Base-by-base conservation (phyloP, 768 basidiomycete genomes). In the Clitopilus hobsonii region DNA sequence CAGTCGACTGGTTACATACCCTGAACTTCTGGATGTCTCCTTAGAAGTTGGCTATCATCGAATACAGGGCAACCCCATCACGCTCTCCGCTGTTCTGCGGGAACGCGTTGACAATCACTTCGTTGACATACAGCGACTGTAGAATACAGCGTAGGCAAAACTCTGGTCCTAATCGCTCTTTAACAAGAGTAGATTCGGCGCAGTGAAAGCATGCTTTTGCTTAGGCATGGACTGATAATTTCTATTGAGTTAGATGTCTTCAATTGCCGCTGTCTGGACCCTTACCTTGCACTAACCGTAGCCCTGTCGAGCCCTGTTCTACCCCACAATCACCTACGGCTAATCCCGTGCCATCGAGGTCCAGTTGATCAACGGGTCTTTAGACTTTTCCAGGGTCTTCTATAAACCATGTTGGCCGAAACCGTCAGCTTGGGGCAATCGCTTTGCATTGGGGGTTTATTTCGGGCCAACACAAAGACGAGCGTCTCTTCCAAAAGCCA, bases 361-460 rank as follows among this genome's bases (percentile, higher is more conserved):
- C 41, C 32, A 36, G 32, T n/a, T 36, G 41, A 45, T 45, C 41
- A 16, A 45, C 41, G 41, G 41, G 41, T 45, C n/a, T 18, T 18
- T 45, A 20, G 41, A 45, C 41, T 45, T 45, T 41, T 45, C 41
- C 16, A 45, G 41, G 41, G 41, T 45, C 41, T 45, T 45, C n/a
- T 20, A 6, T 23, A 45, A n/a, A 45, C 41, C 18, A 10, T 4
- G 4, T 20, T 4, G 41, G n/a, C n/a, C 41, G 10, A 45, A 10
- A 45, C 11, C 41, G 22, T 23, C 16, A 45, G 10, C 18, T 45
- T 16, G 41, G 41, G 41, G 10, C 6, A 10, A 11, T 45, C 22
- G n/a, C 22, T 45, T 20, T 45, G 18, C 22, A 45, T 20, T 45
- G 41, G 41, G 41, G 41, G 10, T 16, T 18, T 45, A 45, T 45